phyloP scores from a whole-genome alignment of 1,284 basidiomycete genomes.

The Fomitopsis palustris region DNA sequence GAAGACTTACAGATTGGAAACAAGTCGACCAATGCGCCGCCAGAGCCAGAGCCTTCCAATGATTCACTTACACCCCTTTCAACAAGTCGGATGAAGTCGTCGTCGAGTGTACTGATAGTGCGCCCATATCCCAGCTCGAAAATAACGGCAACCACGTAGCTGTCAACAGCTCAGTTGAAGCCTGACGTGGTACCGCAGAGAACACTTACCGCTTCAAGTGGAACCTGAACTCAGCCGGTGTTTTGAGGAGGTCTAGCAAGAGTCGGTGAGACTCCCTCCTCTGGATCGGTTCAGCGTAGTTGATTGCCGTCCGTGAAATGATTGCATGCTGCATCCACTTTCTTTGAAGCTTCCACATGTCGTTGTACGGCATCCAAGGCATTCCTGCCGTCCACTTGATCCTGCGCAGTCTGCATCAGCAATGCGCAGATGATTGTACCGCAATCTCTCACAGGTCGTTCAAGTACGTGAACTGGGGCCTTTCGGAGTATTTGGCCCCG shows the following conservation, averaged over 20 bases:
- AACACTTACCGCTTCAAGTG: conserved; percentile 22
- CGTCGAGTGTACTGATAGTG: conserved; percentile 16
- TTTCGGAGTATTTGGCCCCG: conserved; percentile 36
- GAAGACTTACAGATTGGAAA: conserved; percentile 18
- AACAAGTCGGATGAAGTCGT: conserved; percentile 18
- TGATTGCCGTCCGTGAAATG: conserved; percentile 14
- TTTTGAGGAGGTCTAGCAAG: conserved; percentile 20
- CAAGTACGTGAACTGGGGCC: conserved; percentile 28
- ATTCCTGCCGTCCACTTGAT: conserved; percentile 16
- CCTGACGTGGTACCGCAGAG: no score
- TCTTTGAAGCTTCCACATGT: conserved; percentile 26
- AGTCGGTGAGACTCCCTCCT: conserved; percentile 23
- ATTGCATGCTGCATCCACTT: conserved; percentile 28
- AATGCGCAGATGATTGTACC: neutral
- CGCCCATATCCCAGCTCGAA: conserved; percentile 24
- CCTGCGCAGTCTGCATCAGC: neutral
- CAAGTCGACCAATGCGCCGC: conserved; percentile 26
- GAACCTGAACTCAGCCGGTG: conserved; percentile 20
- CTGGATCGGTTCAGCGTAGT: conserved; percentile 23
- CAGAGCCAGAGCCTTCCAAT: conserved; percentile 18
- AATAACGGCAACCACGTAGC: conserved; percentile 19
- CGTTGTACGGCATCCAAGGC: conserved; percentile 25
- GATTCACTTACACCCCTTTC: conserved; percentile 20
- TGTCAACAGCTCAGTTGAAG: neutral
- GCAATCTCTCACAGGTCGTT: conserved; percentile 23